Conservation (phyloP, 1,284 basidiomycete species). For the Erythrobasidium hasegawianum region DNA sequence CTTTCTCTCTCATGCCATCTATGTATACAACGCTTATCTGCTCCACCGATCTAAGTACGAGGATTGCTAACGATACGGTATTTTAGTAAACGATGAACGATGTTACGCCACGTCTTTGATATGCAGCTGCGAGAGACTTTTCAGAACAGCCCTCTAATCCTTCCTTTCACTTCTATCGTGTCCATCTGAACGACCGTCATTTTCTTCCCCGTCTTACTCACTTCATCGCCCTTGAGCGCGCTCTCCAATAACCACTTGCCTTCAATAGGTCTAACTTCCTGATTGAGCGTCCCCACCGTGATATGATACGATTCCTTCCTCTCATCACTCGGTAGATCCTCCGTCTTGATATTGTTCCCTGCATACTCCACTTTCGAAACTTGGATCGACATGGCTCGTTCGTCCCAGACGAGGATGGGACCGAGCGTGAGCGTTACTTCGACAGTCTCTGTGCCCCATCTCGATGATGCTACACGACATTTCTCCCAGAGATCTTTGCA, state of each 20-base stretch:
- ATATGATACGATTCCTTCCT: conserved; percentile 64
- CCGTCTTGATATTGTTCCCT: conserved; percentile 51
- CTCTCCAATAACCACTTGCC: conserved; percentile 61
- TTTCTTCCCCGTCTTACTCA: conserved; percentile 37
- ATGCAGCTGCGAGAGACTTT: no score
- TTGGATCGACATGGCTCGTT: conserved; percentile 66
- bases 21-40: no score
- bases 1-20: neutral
- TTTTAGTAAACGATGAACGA: no score
- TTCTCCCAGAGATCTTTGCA: conserved; percentile 60
- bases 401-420: conserved; percentile 66
- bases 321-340: conserved; percentile 55
- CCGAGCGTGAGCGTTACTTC: conserved; percentile 58
- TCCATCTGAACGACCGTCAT: conserved; percentile 35
- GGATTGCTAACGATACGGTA: no score
- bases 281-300: conserved; percentile 72
- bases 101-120: no score
- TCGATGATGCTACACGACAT: conserved; percentile 56
- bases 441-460: conserved; percentile 57
- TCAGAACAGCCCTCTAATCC: conserved; percentile 38
- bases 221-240: conserved; percentile 55
- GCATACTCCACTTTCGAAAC: conserved; percentile 47
- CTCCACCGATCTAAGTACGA: no score
- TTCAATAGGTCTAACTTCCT: conserved; percentile 64
- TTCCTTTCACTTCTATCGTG: conserved; percentile 28